Conservation (phyloP, 2,329 filamentous ascomycete species). For the Hypoxylon sp. region DNA sequence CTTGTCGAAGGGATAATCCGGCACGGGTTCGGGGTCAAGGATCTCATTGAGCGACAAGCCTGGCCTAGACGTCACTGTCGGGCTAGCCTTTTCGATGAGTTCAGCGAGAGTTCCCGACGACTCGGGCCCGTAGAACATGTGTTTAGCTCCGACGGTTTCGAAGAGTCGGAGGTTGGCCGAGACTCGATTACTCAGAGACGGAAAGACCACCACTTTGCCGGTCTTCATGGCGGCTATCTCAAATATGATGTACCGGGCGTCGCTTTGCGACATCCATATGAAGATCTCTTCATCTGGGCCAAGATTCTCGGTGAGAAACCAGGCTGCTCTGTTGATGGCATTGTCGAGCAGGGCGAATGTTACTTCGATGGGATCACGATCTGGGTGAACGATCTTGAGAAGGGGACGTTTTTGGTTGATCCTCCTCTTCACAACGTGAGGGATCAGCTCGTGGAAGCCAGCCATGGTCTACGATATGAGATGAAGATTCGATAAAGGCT, state of each 20-base stretch:
- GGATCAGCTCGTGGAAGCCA: slow-evolving; percentile 40
- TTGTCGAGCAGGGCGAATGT: slow-evolving; percentile 38
- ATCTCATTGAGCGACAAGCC: slow-evolving; percentile 33
- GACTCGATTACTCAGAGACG: slow-evolving; percentile 40
- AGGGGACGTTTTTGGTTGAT: slow-evolving; percentile 34
- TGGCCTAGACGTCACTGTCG: slow-evolving; percentile 22
- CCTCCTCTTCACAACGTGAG: slow-evolving; percentile 35
- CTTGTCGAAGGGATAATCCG: slow-evolving; percentile 33
- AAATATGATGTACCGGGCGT: slow-evolving; percentile 46
- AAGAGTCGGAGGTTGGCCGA: slow-evolving; percentile 31
- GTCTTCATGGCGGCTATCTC: slow-evolving; percentile 46
- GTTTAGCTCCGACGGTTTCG: slow-evolving; percentile 27
- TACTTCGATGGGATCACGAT: slow-evolving; percentile 35
- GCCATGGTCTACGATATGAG: slow-evolving; percentile 24
- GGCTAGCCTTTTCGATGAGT: slow-evolving; percentile 31
- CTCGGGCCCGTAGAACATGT: slow-evolving; percentile 38
- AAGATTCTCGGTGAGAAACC: slow-evolving; percentile 43
- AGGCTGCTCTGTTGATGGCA: slow-evolving; percentile 47
- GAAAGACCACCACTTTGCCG: slow-evolving; percentile 40
- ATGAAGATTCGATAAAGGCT: slow-evolving; percentile 1
- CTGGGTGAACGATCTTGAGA: slow-evolving; percentile 35
- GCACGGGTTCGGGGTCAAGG: slow-evolving; percentile 32
- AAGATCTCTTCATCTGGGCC: slow-evolving; percentile 34
- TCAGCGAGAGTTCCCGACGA: slow-evolving; percentile 29
- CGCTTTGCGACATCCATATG: slow-evolving; percentile 47